Percentiles rank a stretch among this genome's conserved stretches.
phyloP scores from a whole-genome alignment of 73 alveolate genomes.

The Paramecium pentaurelia region DNA sequence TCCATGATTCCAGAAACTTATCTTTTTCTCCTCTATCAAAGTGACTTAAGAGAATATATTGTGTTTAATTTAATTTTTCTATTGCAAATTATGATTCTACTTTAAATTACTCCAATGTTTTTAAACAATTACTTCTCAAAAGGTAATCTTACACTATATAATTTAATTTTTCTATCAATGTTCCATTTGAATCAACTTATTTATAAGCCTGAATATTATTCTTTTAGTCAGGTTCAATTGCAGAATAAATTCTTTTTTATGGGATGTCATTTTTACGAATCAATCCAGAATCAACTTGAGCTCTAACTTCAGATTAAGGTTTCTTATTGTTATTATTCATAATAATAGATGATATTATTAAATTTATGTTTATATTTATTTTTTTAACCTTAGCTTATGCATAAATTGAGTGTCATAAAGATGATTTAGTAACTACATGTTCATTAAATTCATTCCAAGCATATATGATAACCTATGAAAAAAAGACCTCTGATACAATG shows the following conservation, averaged over 20 bases:
- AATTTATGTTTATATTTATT: background rate
- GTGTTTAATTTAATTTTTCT: background rate
- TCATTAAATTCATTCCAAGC: background rate
- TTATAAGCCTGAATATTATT: background rate
- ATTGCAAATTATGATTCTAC: slow-evolving; percentile 56
- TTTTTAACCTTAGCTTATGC: background rate
- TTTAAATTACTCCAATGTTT: slow-evolving; percentile 81
- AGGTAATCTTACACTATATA: slow-evolving; percentile 55
- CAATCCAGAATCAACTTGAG: background rate
- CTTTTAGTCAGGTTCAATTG: background rate
- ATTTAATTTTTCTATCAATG: background rate
- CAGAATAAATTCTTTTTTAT: slow-evolving; percentile 2
- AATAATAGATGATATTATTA: background rate
- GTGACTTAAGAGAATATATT: slow-evolving; percentile 22
- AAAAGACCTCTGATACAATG: background rate
- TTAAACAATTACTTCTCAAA: slow-evolving; percentile 80
- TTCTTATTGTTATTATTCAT: background rate
- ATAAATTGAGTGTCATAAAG: background rate
- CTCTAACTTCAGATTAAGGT: background rate
- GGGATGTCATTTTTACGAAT: background rate
- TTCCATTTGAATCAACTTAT: background rate
- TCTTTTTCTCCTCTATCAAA: slow-evolving; percentile 89
- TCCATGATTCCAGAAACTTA: slow-evolving; percentile 87
- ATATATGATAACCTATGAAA: background rate
- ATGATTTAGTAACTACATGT: background rate